Conservation (phyloP, 225 moss, liverwort and hornwort species). For the Anthoceros angustus region DNA sequence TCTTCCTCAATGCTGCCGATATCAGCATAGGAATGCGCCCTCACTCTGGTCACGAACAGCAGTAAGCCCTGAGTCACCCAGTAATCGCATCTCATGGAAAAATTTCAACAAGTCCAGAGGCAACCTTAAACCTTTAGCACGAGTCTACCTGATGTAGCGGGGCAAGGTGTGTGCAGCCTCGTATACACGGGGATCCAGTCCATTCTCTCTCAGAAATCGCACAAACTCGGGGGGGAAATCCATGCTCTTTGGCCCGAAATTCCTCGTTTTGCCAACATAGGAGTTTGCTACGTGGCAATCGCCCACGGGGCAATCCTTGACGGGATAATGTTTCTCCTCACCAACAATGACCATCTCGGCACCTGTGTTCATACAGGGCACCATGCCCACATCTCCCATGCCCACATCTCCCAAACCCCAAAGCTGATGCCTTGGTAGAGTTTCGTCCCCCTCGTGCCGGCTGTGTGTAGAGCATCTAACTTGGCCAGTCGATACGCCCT, state of each 20-base stretch:
- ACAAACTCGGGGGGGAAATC: background rate
- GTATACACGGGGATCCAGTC: slow-evolving; percentile 61
- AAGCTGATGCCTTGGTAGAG: no score
- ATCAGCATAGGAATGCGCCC: slow-evolving; percentile 28
- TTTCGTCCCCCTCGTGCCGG: no score
- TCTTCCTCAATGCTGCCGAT: slow-evolving; percentile 49
- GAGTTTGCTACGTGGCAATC: no score
- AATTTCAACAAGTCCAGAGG: background rate
- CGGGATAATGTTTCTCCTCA: no score
- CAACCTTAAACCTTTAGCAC: background rate
- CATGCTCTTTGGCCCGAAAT: background rate
- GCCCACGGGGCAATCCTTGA: no score
- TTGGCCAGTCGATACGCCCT: no score
- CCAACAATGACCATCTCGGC: no score
- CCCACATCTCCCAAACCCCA: no score
- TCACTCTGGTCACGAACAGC: slow-evolving; percentile 27
- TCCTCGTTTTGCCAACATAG: no score
- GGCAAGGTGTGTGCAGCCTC: slow-evolving; percentile 54
- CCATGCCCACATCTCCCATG: no score
- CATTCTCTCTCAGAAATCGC: slow-evolving; percentile 13
- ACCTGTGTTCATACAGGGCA: no score
- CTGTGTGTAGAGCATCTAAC: no score
- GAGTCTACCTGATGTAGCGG: slow-evolving; percentile 63
- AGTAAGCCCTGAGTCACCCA: background rate
- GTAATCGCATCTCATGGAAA: background rate